Evolutionary conservation across 768 basidiomycete species (phyloP).

Genomic region (Peribolospora baueri): DNA sequence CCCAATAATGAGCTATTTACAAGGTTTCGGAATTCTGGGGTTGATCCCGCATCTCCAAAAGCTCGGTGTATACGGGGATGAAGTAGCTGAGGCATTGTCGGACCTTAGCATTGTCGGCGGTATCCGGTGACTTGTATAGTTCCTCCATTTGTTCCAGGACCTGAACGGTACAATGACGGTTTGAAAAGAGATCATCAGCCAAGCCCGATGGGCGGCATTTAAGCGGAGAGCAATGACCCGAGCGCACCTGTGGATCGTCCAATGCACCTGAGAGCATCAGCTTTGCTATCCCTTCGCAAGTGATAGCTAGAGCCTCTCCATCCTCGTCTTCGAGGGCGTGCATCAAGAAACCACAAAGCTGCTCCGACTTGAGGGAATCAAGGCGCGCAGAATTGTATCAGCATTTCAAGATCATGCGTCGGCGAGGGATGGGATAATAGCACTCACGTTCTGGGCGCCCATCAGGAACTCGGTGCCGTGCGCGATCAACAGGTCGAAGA

Average conservation of each 20-base stretch:
- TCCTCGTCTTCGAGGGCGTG: constrained; percentile 35
- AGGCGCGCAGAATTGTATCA: constrained; percentile 1
- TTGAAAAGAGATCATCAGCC: background rate
- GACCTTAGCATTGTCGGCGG: constrained; percentile 52
- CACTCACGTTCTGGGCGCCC: background rate
- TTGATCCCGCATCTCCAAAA: too few species aligned
- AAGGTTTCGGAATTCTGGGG: too few species aligned
- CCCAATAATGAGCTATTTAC: too few species aligned
- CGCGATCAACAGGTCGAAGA: constrained; percentile 71
- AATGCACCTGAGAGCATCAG: constrained; percentile 55
- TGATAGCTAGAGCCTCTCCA: constrained; percentile 38
- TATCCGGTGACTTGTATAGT: constrained; percentile 56
- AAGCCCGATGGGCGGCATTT: background rate
- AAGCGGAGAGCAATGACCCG: background rate
- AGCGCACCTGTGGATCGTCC: constrained; percentile 39
- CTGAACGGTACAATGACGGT: constrained; percentile 13
- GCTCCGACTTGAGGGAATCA: constrained; percentile 25
- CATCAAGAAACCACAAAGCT: constrained; percentile 34
- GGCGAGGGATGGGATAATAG: background rate
- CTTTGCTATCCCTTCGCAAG: constrained; percentile 65
- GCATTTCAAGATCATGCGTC: background rate
- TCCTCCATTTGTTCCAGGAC: constrained; percentile 29
- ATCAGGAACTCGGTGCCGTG: constrained; percentile 41
- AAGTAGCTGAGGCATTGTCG: constrained; percentile 70
- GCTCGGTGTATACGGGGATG: constrained; percentile 38